Evolutionary conservation across 2,329 filamentous ascomycete species (phyloP).

Genomic region (Exophiala sp.): DNA sequence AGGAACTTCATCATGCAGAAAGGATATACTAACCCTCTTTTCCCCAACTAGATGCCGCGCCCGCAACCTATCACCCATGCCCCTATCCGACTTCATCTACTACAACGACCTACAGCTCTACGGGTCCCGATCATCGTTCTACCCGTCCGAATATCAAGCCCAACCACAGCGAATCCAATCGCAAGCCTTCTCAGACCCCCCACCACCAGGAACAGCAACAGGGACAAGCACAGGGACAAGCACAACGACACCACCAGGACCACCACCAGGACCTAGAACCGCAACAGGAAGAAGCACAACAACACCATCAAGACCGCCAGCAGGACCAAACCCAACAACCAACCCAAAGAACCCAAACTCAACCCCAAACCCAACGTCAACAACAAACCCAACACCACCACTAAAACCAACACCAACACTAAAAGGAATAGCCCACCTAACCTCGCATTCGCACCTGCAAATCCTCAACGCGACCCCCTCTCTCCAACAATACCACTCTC

Average conservation of each 20-base stretch:
- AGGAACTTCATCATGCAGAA: too few relatives aligned
- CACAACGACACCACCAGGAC: too few relatives aligned
- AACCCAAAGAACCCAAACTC: neutral
- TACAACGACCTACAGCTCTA: conserved; percentile 72
- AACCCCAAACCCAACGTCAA: neutral
- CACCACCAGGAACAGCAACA: too few relatives aligned
- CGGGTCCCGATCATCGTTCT: conserved; percentile 38
- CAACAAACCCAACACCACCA: neutral
- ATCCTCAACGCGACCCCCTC: conserved; percentile 78
- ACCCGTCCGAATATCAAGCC: neutral
- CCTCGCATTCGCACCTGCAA: conserved; percentile 74
- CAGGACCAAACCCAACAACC: neutral
- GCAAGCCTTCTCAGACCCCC: too few relatives aligned
- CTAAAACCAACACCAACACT: neutral
- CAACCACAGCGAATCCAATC: too few relatives aligned
- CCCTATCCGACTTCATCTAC: conserved; percentile 55
- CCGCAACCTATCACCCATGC: conserved; percentile 46
- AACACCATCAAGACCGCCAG: too few relatives aligned
- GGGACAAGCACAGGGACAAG: too few relatives aligned
- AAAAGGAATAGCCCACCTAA: conserved; percentile 60
- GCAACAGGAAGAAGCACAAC: too few relatives aligned
- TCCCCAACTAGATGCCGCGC: conserved; percentile 41
- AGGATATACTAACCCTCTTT: neutral
- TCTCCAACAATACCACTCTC: conserved; percentile 63
- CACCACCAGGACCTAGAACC: too few relatives aligned